Percentiles rank a stretch among this genome's conserved stretches.
These are phyloP conservation scores for Aspergillus nidulans DNA, from an alignment of 495 filamentous ascomycete species.

Conservation along the genomic window DNA sequence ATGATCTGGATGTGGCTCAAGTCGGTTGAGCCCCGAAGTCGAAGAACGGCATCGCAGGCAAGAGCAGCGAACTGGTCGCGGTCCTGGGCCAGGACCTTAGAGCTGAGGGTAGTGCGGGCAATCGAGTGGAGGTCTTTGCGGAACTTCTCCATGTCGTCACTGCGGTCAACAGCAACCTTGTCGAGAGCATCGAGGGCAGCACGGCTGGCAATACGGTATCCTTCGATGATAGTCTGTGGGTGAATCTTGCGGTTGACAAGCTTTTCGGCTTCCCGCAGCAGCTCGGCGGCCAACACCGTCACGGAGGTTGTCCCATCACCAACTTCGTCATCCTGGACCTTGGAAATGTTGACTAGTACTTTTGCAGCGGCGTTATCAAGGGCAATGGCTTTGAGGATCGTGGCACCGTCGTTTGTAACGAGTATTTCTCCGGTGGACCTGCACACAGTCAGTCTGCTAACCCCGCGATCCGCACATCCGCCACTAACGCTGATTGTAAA, in stretches of 20 bases:
- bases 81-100: slow-evolving; percentile 94
- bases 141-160: slow-evolving; percentile 74
- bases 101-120: slow-evolving; percentile 94
- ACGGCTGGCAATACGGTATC: slow-evolving; percentile 91
- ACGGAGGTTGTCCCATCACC: slow-evolving; percentile 94
- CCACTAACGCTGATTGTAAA: slow-evolving; percentile 84
- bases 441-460: slow-evolving; percentile 12
- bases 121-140: slow-evolving; percentile 86
- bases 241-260: slow-evolving; percentile 97
- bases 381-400: slow-evolving; percentile 97
- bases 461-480: slow-evolving; percentile 13
- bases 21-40: slow-evolving; percentile 87
- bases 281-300: slow-evolving; percentile 88
- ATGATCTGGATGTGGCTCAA: slow-evolving; percentile 98
- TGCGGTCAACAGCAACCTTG: slow-evolving; percentile 82
- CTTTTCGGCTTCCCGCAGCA: slow-evolving; percentile 94
- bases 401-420: slow-evolving; percentile 98
- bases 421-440: slow-evolving; percentile 95
- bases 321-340: slow-evolving; percentile 98
- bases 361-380: slow-evolving; percentile 98
- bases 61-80: slow-evolving; percentile 85
- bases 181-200: slow-evolving; percentile 82
- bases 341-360: slow-evolving; percentile 93
- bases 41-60: slow-evolving; percentile 87
- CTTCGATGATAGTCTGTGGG: slow-evolving; percentile 98